Evolutionary conservation across 495 filamentous ascomycete genomes (phyloP).

Genomic region (Sordaria brevicollis): DNA sequence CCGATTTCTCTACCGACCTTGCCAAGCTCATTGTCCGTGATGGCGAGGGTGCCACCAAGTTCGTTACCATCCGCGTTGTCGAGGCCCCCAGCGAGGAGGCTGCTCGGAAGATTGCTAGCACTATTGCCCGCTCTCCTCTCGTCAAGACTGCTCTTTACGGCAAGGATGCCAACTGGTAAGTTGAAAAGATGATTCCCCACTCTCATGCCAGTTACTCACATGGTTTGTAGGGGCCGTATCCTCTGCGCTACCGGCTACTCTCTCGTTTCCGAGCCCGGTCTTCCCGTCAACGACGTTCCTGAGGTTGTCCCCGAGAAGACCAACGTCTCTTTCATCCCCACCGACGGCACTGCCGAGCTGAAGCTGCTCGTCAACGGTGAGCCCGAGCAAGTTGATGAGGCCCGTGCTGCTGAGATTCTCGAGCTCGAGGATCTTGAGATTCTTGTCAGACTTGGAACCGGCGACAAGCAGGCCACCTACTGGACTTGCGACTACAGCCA

Average conservation of each 20-base stretch:
- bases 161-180: constrained; percentile 86
- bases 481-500: constrained; percentile 99
- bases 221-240: constrained; percentile 58
- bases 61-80: constrained; percentile 82
- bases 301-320: constrained; percentile 73
- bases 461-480: constrained; percentile 66
- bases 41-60: constrained; percentile 97
- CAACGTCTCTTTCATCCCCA: constrained; percentile 83
- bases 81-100: constrained; percentile 57
- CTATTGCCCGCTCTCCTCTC: constrained; percentile 86
- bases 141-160: constrained; percentile 97
- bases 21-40: constrained; percentile 92
- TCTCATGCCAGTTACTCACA: constrained; percentile 2
- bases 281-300: constrained; percentile 41
- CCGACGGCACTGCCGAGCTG: constrained; percentile 69
- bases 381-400: constrained; percentile 86
- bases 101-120: constrained; percentile 63
- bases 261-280: constrained; percentile 51
- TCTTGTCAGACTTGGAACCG: constrained; percentile 59
- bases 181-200: neutral
- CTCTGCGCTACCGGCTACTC: constrained; percentile 92
- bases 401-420: constrained; percentile 66
- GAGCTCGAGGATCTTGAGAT: constrained; percentile 82
- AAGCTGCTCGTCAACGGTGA: constrained; percentile 84
- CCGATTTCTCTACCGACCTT: constrained; percentile 67